A percentile compares a stretch with the other conserved stretches of the same genome.
These are phyloP conservation scores for Saccharomycopsis capsularis DNA, from an alignment of 805 yeast species.

Conservation along the genomic window DNA sequence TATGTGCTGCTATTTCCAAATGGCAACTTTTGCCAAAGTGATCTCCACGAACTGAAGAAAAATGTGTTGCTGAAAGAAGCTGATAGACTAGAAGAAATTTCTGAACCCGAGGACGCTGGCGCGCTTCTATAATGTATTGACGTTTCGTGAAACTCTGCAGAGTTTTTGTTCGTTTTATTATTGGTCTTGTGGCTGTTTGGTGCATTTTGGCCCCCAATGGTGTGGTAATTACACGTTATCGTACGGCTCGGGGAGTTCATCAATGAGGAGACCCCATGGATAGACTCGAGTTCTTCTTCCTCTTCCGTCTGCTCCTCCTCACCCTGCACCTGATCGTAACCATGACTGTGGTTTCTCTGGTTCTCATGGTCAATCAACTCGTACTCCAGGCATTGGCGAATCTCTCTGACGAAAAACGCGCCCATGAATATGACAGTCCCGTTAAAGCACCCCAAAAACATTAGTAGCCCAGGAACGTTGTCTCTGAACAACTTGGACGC, in stretches of 20 bases:
- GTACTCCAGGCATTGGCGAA: neutral
- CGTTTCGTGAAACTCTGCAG: neutral
- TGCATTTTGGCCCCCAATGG: neutral
- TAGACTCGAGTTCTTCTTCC: neutral
- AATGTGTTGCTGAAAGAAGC: neutral
- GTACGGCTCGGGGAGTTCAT: neutral
- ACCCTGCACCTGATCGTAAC: neutral
- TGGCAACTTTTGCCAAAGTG: too few relatives aligned
- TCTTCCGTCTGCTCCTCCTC: neutral
- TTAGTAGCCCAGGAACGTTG: slow-evolving; percentile 47
- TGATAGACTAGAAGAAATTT: neutral
- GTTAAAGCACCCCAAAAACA: slow-evolving; percentile 48
- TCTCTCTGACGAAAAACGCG: slow-evolving; percentile 38
- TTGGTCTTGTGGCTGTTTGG: slow-evolving; percentile 3
- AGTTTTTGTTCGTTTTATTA: neutral
- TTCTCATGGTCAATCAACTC: neutral
- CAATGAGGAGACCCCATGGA: slow-evolving; percentile 1
- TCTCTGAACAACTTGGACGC: slow-evolving; percentile 47
- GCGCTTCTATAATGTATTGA: neutral
- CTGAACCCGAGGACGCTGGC: neutral
- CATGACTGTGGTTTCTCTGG: neutral
- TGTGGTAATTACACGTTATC: neutral
- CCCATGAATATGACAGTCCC: slow-evolving; percentile 40
- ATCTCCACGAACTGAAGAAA: too few relatives aligned
- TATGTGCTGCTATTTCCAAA: neutral